Conservation (phyloP, 352 stramenopile genomes). For the Phytophthora idaei region DNA sequence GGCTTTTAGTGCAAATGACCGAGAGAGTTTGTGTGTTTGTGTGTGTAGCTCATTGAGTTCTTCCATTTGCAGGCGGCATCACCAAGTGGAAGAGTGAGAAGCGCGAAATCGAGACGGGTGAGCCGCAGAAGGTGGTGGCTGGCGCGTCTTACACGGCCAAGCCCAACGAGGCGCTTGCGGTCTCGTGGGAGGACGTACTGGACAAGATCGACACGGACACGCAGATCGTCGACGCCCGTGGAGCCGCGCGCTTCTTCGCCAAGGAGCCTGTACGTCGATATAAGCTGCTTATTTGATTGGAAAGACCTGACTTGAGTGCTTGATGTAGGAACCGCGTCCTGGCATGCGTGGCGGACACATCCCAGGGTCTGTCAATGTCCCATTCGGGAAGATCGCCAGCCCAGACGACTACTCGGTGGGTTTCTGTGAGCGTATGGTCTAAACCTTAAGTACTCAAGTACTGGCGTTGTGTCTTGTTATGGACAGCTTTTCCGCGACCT, state of each 20-base stretch:
- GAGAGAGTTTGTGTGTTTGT: neutral
- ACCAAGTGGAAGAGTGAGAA: slow-evolving; percentile 76
- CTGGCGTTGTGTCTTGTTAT: neutral
- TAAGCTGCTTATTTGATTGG: neutral
- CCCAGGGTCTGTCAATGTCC: slow-evolving; percentile 90
- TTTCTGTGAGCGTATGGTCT: neutral
- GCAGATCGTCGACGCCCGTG: slow-evolving; percentile 92
- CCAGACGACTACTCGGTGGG: slow-evolving; percentile 84
- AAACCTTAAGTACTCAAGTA: neutral
- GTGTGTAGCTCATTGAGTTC: neutral
- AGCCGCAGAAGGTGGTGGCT: slow-evolving; percentile 33
- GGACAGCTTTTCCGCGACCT: slow-evolving; percentile 74
- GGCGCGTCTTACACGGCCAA: slow-evolving; percentile 52
- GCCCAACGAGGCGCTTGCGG: slow-evolving; percentile 52
- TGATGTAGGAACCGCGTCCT: slow-evolving; percentile 84
- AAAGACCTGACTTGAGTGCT: neutral
- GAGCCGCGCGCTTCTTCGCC: slow-evolving; percentile 86
- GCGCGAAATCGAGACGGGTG: slow-evolving; percentile 42
- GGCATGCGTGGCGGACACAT: slow-evolving; percentile 94
- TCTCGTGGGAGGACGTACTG: slow-evolving; percentile 68
- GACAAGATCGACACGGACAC: slow-evolving; percentile 63
- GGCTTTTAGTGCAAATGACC: neutral
- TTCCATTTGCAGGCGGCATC: slow-evolving; percentile 50
- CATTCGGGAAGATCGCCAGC: slow-evolving; percentile 88
- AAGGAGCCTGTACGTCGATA: slow-evolving; percentile 69